Conservation (phyloP, 2,329 filamentous ascomycete genomes). For the Aspergillus sp. region DNA sequence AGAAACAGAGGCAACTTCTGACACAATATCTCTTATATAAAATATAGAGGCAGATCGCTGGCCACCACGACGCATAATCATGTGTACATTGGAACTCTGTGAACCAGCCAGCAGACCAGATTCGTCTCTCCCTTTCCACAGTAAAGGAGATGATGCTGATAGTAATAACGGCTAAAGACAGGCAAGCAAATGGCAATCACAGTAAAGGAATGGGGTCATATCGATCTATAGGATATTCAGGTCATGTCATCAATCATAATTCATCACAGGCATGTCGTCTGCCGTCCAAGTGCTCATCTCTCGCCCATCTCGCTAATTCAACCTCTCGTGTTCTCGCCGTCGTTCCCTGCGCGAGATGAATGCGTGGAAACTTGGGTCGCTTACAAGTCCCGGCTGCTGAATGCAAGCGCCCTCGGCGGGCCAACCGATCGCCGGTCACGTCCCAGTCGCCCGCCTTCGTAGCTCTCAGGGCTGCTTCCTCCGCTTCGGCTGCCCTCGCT, state of each 20-base stretch:
- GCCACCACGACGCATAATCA: constrained; percentile 14
- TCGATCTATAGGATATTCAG: constrained; percentile 30
- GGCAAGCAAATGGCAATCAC: background rate
- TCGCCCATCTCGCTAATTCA: background rate
- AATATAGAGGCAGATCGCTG: constrained; percentile 9
- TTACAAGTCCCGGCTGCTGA: constrained; percentile 24
- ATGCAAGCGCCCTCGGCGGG: constrained; percentile 32
- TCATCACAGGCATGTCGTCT: constrained; percentile 23
- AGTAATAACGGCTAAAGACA: constrained; percentile 7
- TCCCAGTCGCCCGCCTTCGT: constrained; percentile 29
- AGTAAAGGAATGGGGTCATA: constrained; percentile 17
- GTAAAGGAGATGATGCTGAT: background rate
- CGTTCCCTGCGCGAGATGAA: background rate
- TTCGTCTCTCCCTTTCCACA: constrained; percentile 10
- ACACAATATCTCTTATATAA: background rate
- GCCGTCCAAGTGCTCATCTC: background rate
- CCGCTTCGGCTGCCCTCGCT: constrained; percentile 57
- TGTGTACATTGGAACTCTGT: constrained; percentile 14
- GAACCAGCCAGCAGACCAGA: constrained; percentile 14
- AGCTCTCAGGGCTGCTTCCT: constrained; percentile 57
- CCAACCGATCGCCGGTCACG: constrained; percentile 27
- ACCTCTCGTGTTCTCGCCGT: background rate
- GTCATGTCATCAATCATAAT: constrained; percentile 34
- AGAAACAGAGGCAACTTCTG: background rate
- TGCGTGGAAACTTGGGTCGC: background rate